Base-by-base conservation (phyloP, 768 basidiomycete species). In the Boletellus emodensis region DNA sequence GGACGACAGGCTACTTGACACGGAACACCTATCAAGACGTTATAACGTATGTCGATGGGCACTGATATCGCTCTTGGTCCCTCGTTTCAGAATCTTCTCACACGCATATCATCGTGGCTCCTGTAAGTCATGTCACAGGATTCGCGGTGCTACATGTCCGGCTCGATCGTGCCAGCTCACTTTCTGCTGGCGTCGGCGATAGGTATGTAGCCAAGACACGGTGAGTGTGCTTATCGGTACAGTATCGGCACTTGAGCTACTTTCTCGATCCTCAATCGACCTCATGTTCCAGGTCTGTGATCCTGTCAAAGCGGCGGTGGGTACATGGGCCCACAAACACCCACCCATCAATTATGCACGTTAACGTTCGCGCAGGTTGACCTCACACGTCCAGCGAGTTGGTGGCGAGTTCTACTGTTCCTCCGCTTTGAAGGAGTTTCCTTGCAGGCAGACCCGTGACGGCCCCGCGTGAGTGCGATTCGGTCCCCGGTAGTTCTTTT, bases 1-100 rank as follows among this genome's bases (percentile, higher is more conserved):
- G 79, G 0, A 78, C 79, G 53, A 80, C 78, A 0, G 80, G 78
- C 5, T 76, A 80, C 56, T 78, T 77, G 2, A 74, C 72, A 46
- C 78, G 77, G 76, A 60, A 77, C 48, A 64, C 73, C 0, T 63
- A 69, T 12, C 71, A 73, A 38, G 66, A 70, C 32, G 44, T 33
- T 18, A 53, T 53, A 1, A 33, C 59, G 37, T 54, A 56, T 49
- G 69, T 80, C 28, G 73, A 75, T 37, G 57, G 54, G n/a, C 63
- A 67, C 65, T 32, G 80, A 80, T 50, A 79, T 77, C 11, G 79
- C 76, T 1, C 73, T n/a, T n/a, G n/a, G n/a, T n/a, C n/a, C n/a
- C n/a, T n/a, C n/a, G n/a, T 80, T 80, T 52, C 80, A 76, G 75
- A 61, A 76, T 40, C 18, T 64, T 79, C 32, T 77, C 78, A 4